Percentiles rank a stretch among this genome's conserved stretches.
Evolutionary conservation across 257 asterid genomes (phyloP).

Genomic region (Osmanthus fragrans): DNA sequence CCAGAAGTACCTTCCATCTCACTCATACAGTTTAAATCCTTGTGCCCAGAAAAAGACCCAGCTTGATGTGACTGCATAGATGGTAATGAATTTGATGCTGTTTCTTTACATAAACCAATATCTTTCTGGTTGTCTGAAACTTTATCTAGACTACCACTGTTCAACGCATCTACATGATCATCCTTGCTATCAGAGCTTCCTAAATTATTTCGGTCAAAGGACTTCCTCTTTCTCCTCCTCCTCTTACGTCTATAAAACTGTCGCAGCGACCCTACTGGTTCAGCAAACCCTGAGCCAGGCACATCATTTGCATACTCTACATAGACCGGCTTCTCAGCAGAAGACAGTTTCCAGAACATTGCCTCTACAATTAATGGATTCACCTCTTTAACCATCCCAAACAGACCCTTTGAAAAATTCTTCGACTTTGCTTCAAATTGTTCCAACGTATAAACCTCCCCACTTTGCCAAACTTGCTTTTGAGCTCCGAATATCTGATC

Average conservation of each 20-base stretch:
- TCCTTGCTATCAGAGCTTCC: constrained; percentile 40
- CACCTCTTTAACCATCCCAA: constrained; percentile 73
- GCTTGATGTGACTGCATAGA: constrained; percentile 28
- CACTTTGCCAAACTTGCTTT: constrained; percentile 99
- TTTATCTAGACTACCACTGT: constrained; percentile 35
- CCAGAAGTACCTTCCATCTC: constrained; percentile 89
- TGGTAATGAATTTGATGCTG: constrained; percentile 36
- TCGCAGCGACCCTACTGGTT: constrained; percentile 69
- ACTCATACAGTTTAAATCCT: constrained; percentile 34
- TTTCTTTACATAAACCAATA: constrained; percentile 36
- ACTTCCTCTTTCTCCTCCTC: constrained; percentile 66
- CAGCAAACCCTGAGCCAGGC: constrained; percentile 93
- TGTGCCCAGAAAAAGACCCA: constrained; percentile 38
- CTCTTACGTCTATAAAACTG: constrained; percentile 56
- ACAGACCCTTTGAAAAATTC: constrained; percentile 65
- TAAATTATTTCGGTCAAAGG: constrained; percentile 59
- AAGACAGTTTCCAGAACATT: constrained; percentile 88
- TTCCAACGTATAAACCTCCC: constrained; percentile 85
- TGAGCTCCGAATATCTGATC: constrained; percentile 43
- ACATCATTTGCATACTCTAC: constrained; percentile 97
- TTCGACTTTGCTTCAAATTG: constrained; percentile 91
- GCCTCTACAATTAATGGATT: constrained; percentile 74
- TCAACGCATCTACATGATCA: constrained; percentile 40
- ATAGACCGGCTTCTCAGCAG: constrained; percentile 81
- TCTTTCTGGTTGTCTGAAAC: constrained; percentile 36